Evolutionary conservation across 257 asterid genomes (phyloP), one percentile per base, ranked within the genome.

Genomic region (Solanum rostratum): DNA sequence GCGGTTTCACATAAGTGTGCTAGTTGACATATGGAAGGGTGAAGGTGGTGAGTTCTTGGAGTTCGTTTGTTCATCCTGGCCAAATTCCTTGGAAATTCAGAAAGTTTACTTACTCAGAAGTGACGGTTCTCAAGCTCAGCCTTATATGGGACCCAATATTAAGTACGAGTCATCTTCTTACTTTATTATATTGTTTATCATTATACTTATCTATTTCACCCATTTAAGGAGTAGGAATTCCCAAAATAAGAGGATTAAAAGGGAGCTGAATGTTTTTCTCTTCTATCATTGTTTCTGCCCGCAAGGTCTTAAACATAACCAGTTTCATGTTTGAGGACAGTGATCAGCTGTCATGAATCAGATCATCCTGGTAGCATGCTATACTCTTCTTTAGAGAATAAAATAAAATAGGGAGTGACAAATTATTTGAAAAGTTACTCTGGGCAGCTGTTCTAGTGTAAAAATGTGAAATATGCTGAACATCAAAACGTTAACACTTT

Each of bases 31-130:
- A 70, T 88, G 91, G 89, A 92, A 88, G 87, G 90, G 88, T 82
- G 91, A 88, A 76, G 85, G 89, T 62, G 65, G 55, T 78, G 88
- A 88, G 37, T 39, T 33, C 10, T 74, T 92, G 90, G 92, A 90
- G 85, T 91, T 92, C 50, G 90, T 92, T 33, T 92, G 95, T 84
- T 92, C 94, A 59, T 90, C 93, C 54, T 91, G 93, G 95, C 90
- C 93, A 14, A 79, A 90, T 86, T 87, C 91, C 27, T 79, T 92
- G 68, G 92, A 92, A 69, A 90, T 92, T 86, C 94, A 89, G 81
- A 92, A 89, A 86, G 93, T 89, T 87, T 91, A 90, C 85, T 29
- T 85, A 5, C 86, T 80, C 83, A 88, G 69, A 70, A 92, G 45
- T 12, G 90, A 78, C 13, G 37, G 81, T 66, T 41, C 71, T 82